These are phyloP conservation scores for Pueraria montana DNA, from an alignment of 306 rosid species.

Conservation along the genomic window DNA sequence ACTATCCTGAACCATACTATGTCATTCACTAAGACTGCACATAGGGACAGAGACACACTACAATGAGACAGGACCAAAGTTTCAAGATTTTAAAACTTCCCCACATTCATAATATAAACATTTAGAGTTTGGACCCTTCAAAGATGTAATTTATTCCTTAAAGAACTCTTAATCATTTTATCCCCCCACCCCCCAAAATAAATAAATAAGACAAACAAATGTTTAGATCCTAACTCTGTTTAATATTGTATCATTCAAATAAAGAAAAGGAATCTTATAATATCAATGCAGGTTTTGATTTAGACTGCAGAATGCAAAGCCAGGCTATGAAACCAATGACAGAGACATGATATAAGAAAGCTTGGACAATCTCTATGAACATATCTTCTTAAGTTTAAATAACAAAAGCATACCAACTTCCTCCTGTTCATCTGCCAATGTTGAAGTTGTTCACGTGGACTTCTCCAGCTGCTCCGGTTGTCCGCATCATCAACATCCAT, in stretches of 20 bases:
- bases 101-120: constrained; percentile 10
- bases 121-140: constrained; percentile 21
- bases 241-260: constrained; percentile 17
- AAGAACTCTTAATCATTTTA: constrained; percentile 6
- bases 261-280: constrained; percentile 21
- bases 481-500: constrained; percentile 85
- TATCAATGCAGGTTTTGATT: constrained; percentile 20
- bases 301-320: not conserved
- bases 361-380: constrained; percentile 4
- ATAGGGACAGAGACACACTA: constrained; percentile 13
- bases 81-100: constrained; percentile 5
- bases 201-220: not conserved
- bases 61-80: not conserved
- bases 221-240: constrained; percentile 20
- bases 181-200: not conserved
- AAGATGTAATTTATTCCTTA: constrained; percentile 9
- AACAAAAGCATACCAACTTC: constrained; percentile 79
- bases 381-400: constrained; percentile 18
- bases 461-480: constrained; percentile 87
- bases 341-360: constrained; percentile 37
- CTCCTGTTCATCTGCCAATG: constrained; percentile 99
- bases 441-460: constrained; percentile 93
- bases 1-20: constrained; percentile 22
- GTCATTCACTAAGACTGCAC: not conserved
- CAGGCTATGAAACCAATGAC: constrained; percentile 35